Evolutionary conservation across 495 filamentous ascomycete genomes (phyloP).

Genomic region (Hyaloscypha finlandica): DNA sequence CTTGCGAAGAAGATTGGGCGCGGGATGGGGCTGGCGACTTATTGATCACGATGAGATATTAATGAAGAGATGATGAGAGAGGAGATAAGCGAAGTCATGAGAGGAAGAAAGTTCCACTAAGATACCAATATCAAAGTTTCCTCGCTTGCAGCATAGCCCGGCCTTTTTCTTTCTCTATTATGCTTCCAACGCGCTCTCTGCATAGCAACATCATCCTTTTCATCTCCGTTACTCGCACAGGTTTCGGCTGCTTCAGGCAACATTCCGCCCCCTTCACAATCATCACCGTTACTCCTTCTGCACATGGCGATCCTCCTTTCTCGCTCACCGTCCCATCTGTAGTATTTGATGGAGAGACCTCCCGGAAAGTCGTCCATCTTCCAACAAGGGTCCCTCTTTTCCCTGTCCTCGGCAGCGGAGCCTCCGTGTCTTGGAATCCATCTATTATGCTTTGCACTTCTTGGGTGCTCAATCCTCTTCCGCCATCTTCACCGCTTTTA

Average conservation of each 20-base stretch:
- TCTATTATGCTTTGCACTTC: conserved; percentile 5
- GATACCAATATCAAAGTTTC: conserved; percentile 11
- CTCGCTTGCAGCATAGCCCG: neutral
- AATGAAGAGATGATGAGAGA: neutral
- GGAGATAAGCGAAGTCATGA: neutral
- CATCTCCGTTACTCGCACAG: conserved; percentile 37
- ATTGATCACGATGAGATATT: conserved; percentile 24
- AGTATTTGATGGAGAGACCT: neutral
- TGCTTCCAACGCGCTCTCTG: conserved; percentile 19
- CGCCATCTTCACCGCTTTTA: conserved; percentile 25
- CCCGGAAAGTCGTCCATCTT: conserved; percentile 3
- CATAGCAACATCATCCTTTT: conserved; percentile 37
- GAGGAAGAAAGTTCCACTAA: neutral
- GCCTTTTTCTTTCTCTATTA: conserved; percentile 24
- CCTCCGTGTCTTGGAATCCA: conserved; percentile 6
- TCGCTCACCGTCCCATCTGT: conserved; percentile 8
- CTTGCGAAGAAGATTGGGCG: conserved; percentile 83
- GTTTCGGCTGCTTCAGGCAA: conserved; percentile 38
- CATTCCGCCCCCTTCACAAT: conserved; percentile 35
- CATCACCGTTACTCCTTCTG: conserved; percentile 16
- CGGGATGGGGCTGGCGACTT: conserved; percentile 70
- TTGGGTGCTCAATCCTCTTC: neutral
- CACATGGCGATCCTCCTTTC: neutral
- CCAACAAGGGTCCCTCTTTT: neutral
- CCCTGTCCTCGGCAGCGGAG: neutral